Conservation (phyloP, 1,139 yeast genomes). For the Nadsonia commutata region DNA sequence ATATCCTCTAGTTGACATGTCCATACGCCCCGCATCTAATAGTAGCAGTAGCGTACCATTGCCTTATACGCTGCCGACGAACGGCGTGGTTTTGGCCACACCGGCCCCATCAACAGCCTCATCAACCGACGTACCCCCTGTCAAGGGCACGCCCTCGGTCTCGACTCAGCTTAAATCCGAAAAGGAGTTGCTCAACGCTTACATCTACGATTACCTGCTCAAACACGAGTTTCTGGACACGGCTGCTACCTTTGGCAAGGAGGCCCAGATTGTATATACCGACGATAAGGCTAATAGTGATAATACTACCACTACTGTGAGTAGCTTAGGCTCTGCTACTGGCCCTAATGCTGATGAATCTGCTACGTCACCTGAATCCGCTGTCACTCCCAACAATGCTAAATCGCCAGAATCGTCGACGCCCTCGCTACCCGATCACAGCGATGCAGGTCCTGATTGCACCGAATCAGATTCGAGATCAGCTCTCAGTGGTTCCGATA, state of each 20-base stretch:
- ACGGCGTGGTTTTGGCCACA: background rate
- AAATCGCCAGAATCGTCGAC: too few species aligned
- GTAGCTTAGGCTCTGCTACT: too few species aligned
- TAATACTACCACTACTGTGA: constrained; percentile 7
- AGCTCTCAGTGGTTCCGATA: background rate
- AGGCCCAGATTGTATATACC: constrained; percentile 36
- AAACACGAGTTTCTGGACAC: constrained; percentile 60
- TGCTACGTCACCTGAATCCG: constrained; percentile 2
- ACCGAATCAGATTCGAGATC: background rate
- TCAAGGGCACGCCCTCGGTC: background rate
- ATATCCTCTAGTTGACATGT: background rate
- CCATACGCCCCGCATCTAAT: background rate
- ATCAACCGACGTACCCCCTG: constrained; percentile 5
- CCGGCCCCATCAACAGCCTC: constrained; percentile 4
- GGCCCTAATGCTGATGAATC: background rate
- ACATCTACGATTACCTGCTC: constrained; percentile 71
- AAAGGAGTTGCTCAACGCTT: constrained; percentile 62
- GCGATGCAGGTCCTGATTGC: background rate
- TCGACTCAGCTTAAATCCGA: constrained; percentile 11
- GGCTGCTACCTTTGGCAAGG: constrained; percentile 57
- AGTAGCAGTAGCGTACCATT: background rate
- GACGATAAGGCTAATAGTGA: constrained; percentile 27
- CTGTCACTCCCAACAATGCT: background rate
- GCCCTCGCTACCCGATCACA: too few species aligned
- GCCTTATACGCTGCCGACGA: background rate